Evolutionary conservation across 2,329 filamentous ascomycete genomes (phyloP), one percentile per base, ranked within the genome.

Genomic region (Aspergillus sclerotialis): DNA sequence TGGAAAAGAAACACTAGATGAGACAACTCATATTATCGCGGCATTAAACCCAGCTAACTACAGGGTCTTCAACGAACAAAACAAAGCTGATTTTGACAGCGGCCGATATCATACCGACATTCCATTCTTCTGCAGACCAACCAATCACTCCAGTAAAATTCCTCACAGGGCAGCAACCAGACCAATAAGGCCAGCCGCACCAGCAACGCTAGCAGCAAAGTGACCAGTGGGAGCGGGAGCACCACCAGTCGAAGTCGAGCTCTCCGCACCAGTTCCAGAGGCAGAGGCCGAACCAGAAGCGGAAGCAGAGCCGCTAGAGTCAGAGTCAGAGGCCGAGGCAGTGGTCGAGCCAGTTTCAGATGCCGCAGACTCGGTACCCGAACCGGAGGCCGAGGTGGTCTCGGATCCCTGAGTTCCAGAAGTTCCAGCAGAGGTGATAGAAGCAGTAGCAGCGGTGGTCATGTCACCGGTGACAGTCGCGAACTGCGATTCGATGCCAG

Each of bases 111-210:
- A n/a, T n/a, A n/a, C n/a, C n/a, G n/a, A n/a, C n/a, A n/a, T n/a
- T n/a, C n/a, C n/a, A n/a, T n/a, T n/a, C n/a, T n/a, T n/a, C n/a
- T n/a, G n/a, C 10, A 23, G 19, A 6, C 19, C 19, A 23, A 23
- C 19, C 10, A 23, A 10, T 10, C 19, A 23, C 19, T 7, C 19
- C 19, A 23, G 7, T 10, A 23, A 23, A 14, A 10, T 12, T 8
- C 10, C 32, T 38, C 39, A 53, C 40, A 54, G 39, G 14, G 48
- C 43, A 43, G 52, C 25, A 9, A 47, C 47, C 31, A 45, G 41
- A 25, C 46, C 46, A 35, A 53, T 30, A 13, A 52, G 36, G 30
- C 41, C 44, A 19, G 37, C 48, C 19, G 46, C 43, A 33, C 50
- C 40, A 5, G 44, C 37, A 34, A 55, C 16, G 7, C 45, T 32